phyloP scores from a whole-genome alignment of 129 eudicot species.

The Artemisia annua region DNA sequence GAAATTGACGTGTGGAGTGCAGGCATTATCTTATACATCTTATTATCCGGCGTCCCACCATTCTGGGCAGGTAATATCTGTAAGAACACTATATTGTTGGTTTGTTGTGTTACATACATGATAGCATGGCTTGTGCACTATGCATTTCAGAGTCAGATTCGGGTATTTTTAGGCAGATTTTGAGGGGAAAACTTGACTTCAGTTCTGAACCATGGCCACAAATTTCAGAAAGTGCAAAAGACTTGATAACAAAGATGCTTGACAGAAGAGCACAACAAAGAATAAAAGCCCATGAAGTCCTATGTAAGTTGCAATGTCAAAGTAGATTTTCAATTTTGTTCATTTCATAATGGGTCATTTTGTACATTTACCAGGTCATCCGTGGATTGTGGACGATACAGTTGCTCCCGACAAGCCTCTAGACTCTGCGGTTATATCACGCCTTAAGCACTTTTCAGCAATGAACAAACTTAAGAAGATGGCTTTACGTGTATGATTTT shows the following conservation, averaged over 20 bases:
- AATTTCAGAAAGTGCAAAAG: conserved; percentile 55
- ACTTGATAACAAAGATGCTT: conserved; percentile 52
- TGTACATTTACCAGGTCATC: conserved; percentile 48
- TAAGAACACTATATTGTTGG: neutral
- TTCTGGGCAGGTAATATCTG: conserved; percentile 57
- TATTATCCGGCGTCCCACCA: conserved; percentile 60
- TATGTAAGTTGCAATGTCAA: conserved; percentile 38
- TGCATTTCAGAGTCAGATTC: conserved; percentile 43
- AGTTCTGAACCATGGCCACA: conserved; percentile 57
- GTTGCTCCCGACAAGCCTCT: conserved; percentile 66
- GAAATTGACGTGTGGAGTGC: conserved; percentile 74
- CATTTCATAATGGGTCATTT: neutral
- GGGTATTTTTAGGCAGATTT: conserved; percentile 52
- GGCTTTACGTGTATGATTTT: conserved; percentile 56
- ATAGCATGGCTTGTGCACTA: neutral
- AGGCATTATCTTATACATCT: conserved; percentile 57
- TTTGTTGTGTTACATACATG: neutral
- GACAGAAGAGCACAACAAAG: conserved; percentile 43
- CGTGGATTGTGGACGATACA: conserved; percentile 60
- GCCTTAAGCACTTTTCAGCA: conserved; percentile 63
- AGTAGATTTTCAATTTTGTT: neutral
- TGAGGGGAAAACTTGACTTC: conserved; percentile 51
- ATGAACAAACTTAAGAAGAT: conserved; percentile 65
- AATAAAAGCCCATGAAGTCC: conserved; percentile 53
- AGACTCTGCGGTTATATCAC: conserved; percentile 61